Evolutionary conservation across 768 basidiomycete genomes (phyloP), one percentile per base, ranked within the genome.

Genomic region (Lentinula guzmanii): DNA sequence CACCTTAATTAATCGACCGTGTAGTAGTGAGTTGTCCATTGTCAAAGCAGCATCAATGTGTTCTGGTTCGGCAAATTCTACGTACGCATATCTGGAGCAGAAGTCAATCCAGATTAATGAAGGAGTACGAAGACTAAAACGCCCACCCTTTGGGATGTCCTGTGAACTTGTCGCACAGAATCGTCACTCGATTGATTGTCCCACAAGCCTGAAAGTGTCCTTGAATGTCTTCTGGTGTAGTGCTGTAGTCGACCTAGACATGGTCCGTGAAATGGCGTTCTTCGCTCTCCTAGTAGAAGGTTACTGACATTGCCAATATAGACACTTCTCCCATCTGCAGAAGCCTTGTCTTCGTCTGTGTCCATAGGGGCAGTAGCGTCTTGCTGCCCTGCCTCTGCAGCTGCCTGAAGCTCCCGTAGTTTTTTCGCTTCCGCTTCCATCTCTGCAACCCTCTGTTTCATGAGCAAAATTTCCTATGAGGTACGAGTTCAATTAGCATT

Each of bases 101-200:
- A 50, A 37, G 41, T 60, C 42, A 59, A 50, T 8, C 45, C 13
- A 13, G 10, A 24, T 37, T 3, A 21, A 39, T 13, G 11, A 13
- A 37, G 7, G 33, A 33, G 34, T 35, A 39, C 34, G 7, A 3
- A 65, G 70, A 55, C 13, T 8, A 39, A 39, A 39, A 28, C 28
- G 28, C 28, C 28, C 65, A 95, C 95, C 97, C 97, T 85, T 98
- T 98, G 52, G 97, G 96, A 77, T 98, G 95, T 52, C 97, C 97
- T 24, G 96, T 98, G 75, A 96, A 98, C 78, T 98, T 98, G 83
- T 99, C 97, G 74, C 96, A 98, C 33, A 99, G 86, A 70, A 99
- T 99, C 0, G 97, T 99, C 46, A 99, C 95, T 68, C 97, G 86
- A 77, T 99, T 99, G 75, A 99, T 99, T 15, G 91, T 93, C 5